A percentile compares a stretch with the other conserved stretches of the same genome.
Conservation (phyloP, 768 basidiomycete species). For the Austroboletus festivus region DNA sequence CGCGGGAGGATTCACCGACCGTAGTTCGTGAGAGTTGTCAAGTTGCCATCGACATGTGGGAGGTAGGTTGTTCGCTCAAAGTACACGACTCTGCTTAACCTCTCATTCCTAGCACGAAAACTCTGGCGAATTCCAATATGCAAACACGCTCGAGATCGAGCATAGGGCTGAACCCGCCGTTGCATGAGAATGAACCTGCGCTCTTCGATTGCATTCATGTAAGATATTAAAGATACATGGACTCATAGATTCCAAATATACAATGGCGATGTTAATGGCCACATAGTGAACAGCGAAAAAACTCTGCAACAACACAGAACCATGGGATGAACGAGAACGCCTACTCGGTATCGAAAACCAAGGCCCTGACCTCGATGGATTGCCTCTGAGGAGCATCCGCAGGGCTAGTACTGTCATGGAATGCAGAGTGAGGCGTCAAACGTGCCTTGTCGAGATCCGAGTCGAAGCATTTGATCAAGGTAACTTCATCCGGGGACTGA, state of each 20-base stretch:
- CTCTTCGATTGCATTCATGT: not conserved
- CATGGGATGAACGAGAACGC: not conserved
- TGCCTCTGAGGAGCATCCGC: slow-evolving; percentile 37
- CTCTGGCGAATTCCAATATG: slow-evolving; percentile 78
- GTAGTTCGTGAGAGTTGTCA: slow-evolving; percentile 96
- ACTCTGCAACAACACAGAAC: not conserved
- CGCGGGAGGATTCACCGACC: slow-evolving; percentile 69
- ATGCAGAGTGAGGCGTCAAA: slow-evolving; percentile 43
- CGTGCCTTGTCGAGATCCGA: slow-evolving; percentile 39
- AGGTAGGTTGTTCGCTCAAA: slow-evolving; percentile 47
- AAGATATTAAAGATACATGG: not conserved
- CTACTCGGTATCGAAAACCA: slow-evolving; percentile 42
- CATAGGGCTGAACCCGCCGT: slow-evolving; percentile 6
- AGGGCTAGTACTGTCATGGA: slow-evolving; percentile 35
- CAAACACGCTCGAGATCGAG: slow-evolving; percentile 42
- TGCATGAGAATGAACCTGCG: slow-evolving; percentile 12
- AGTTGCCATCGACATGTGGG: slow-evolving; percentile 97
- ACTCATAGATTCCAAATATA: not conserved
- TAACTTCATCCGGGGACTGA: slow-evolving; percentile 41
- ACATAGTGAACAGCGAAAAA: too few species aligned
- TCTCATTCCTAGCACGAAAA: slow-evolving; percentile 61
- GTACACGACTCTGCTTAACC: not conserved
- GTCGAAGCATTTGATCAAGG: slow-evolving; percentile 45
- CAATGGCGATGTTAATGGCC: too few species aligned
- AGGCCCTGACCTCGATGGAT: slow-evolving; percentile 42